Conservation (phyloP, 2,329 filamentous ascomycete genomes). For the Fusarium chuoi region DNA sequence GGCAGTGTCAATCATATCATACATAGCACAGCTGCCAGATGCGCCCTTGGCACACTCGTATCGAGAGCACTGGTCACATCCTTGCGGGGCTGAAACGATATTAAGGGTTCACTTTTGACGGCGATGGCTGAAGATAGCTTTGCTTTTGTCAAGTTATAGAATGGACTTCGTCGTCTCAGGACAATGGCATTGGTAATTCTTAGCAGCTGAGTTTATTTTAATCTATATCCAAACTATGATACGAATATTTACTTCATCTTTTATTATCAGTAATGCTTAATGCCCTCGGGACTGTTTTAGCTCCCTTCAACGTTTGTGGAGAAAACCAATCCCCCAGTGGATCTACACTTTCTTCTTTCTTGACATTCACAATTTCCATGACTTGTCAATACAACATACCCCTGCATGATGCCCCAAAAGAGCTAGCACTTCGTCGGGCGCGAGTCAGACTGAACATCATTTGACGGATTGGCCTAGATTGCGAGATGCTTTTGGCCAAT, state of each 20-base stretch:
- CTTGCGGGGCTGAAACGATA: not conserved
- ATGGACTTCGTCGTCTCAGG: rapidly evolving
- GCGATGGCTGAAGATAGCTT: not conserved
- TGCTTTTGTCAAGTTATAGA: not conserved
- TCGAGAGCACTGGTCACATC: not conserved
- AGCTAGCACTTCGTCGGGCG: not conserved
- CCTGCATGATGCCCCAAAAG: not conserved
- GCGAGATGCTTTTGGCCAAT: not conserved
- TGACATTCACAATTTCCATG: not conserved
- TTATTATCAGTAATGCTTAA: not conserved
- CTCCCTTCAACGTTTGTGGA: not conserved
- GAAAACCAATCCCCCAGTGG: not conserved
- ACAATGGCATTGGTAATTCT: not conserved
- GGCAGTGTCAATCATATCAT: not conserved
- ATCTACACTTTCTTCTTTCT: not conserved
- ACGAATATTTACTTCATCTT: rapidly evolving
- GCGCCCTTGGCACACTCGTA: not conserved
- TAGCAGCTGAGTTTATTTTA: rapidly evolving
- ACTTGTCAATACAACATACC: not conserved
- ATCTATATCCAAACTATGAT: rapidly evolving
- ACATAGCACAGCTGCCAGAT: not conserved
- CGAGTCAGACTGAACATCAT: not conserved
- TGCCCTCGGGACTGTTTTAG: not conserved
- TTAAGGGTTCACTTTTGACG: not conserved
- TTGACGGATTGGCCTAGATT: not conserved